These are phyloP conservation scores for Phytopythium chamaehyphon DNA, from an alignment of 352 stramenopile genomes.

Conservation along the genomic window DNA sequence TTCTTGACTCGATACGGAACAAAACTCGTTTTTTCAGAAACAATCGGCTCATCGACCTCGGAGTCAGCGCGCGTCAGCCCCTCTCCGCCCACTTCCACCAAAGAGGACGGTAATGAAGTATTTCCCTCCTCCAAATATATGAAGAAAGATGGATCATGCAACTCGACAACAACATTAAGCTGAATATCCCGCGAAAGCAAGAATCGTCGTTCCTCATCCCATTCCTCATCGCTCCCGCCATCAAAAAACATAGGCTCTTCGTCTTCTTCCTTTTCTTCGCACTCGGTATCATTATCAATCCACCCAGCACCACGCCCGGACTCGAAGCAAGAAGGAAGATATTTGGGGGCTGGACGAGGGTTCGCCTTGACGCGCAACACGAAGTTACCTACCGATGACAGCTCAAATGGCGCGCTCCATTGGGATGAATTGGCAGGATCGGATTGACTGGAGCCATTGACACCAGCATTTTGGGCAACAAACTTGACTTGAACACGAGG, in stretches of 20 bases:
- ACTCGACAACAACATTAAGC: slow-evolving; percentile 73
- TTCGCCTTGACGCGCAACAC: slow-evolving; percentile 68
- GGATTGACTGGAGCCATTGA: slow-evolving; percentile 1
- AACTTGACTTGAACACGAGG: slow-evolving; percentile 74
- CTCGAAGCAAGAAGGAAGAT: slow-evolving; percentile 43
- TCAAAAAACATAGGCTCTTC: slow-evolving; percentile 28
- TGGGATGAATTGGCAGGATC: slow-evolving; percentile 66
- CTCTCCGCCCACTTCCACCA: slow-evolving; percentile 9
- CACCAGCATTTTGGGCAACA: slow-evolving; percentile 32
- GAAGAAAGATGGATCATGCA: slow-evolving; percentile 76
- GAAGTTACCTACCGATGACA: slow-evolving; percentile 78
- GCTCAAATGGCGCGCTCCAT: slow-evolving; percentile 76
- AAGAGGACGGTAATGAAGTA: slow-evolving; percentile 12
- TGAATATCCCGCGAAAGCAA: slow-evolving; percentile 36
- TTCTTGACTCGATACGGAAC: slow-evolving; percentile 82
- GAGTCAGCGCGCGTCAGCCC: slow-evolving; percentile 7
- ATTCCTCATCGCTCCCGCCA: slow-evolving; percentile 33
- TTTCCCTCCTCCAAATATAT: slow-evolving; percentile 52
- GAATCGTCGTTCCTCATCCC: background rate
- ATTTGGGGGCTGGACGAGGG: slow-evolving; percentile 32
- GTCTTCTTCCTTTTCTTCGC: slow-evolving; percentile 20
- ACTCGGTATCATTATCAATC: background rate
- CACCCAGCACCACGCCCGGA: slow-evolving; percentile 5
- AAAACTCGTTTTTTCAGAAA: slow-evolving; percentile 24
- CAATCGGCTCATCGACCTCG: slow-evolving; percentile 6